Percentiles rank a stretch among this genome's conserved stretches.
These are phyloP conservation scores for Geosiphon pyriformis DNA, from an alignment of 192 early-diverging fungal genomes.

Conservation along the genomic window DNA sequence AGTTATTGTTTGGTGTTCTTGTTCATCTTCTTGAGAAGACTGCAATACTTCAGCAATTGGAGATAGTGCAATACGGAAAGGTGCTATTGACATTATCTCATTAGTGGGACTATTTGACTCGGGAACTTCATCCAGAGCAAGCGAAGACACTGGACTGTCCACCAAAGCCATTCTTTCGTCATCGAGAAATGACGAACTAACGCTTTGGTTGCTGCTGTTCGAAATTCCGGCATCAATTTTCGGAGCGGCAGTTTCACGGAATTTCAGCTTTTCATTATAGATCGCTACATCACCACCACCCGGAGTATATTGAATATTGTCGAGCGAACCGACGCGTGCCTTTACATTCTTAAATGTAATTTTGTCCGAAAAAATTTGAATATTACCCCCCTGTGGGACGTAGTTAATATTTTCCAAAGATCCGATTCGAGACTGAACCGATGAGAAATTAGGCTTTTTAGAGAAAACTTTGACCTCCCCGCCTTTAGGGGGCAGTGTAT, in stretches of 20 bases:
- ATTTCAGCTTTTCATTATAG: constrained; percentile 37
- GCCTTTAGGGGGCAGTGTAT: constrained; percentile 29
- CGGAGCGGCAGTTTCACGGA: constrained; percentile 6
- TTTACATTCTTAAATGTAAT: constrained; percentile 15
- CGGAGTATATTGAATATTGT: constrained; percentile 29
- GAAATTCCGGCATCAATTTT: not conserved
- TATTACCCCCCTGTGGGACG: constrained; percentile 35
- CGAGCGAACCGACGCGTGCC: constrained; percentile 39
- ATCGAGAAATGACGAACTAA: not conserved
- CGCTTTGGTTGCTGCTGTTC: not conserved
- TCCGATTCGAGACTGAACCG: constrained; percentile 25
- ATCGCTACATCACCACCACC: constrained; percentile 35
- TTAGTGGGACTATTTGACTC: not conserved
- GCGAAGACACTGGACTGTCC: not conserved
- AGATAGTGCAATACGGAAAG: not conserved
- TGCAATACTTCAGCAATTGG: not conserved
- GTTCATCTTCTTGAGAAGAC: not conserved
- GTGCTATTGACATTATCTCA: not conserved
- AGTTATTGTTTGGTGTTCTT: not conserved
- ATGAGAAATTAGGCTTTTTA: not conserved
- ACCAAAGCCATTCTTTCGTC: not conserved
- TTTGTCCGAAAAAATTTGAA: constrained; percentile 30
- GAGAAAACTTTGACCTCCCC: constrained; percentile 34
- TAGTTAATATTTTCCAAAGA: constrained; percentile 42
- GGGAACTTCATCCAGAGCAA: not conserved